Percentiles rank a stretch among this genome's conserved stretches.
Conservation (phyloP, 179 eudicot species). For the Heliamphora ciliata region DNA sequence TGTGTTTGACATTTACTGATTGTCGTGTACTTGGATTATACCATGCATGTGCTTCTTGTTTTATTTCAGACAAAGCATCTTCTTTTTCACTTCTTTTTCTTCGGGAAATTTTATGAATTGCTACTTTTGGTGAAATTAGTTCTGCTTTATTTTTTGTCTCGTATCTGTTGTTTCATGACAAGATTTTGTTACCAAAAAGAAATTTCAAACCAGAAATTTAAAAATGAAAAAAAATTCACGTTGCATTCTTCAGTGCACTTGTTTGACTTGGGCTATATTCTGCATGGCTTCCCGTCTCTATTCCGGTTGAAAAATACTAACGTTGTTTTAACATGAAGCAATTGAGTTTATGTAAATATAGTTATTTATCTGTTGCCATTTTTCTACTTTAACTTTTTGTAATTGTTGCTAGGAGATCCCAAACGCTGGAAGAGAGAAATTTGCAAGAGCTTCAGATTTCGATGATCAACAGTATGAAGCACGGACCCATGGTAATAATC, state of each 20-base stretch:
- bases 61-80: not conserved
- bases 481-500: not conserved
- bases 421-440: constrained; percentile 7
- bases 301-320: not conserved
- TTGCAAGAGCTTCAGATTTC: constrained; percentile 10
- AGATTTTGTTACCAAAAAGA: not conserved
- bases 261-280: not conserved
- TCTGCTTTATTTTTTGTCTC: not conserved
- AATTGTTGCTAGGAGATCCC: constrained; percentile 6
- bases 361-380: not conserved
- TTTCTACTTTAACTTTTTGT: not conserved
- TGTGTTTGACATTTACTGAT: not conserved
- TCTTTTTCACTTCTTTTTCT: not conserved
- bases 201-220: no score
- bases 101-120: not conserved
- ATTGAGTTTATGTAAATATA: not conserved
- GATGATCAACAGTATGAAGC: constrained; percentile 14
- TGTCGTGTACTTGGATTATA: not conserved
- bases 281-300: not conserved
- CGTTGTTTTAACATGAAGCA: not conserved
- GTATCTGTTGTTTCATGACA: not conserved
- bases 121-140: not conserved
- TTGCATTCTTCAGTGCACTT: not conserved
- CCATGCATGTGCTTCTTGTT: not conserved
- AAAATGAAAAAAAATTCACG: no score